These are phyloP conservation scores for Flaveria linearis DNA, from an alignment of 129 eudicot genomes.

Conservation along the genomic window DNA sequence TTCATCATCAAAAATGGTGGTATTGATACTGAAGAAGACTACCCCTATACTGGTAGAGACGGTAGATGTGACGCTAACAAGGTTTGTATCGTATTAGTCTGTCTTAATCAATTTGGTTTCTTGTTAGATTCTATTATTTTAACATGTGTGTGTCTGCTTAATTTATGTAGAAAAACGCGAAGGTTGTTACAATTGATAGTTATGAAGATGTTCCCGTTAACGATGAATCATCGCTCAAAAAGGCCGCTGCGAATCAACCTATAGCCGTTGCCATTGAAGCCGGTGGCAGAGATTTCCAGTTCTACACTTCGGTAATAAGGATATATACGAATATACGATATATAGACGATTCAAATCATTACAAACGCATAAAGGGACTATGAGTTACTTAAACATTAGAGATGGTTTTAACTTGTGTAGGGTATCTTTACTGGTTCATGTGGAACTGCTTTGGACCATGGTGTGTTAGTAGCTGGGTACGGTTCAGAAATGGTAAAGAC, in stretches of 20 bases:
- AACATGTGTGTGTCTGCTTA: not conserved
- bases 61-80: constrained; percentile 67
- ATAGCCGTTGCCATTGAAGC: constrained; percentile 90
- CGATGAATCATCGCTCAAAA: constrained; percentile 61
- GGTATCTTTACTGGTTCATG: constrained; percentile 80
- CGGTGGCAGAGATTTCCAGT: constrained; percentile 86
- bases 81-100: constrained; percentile 35
- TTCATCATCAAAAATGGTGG: constrained; percentile 88
- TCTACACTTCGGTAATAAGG: constrained; percentile 64
- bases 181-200: constrained; percentile 66
- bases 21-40: constrained; percentile 78
- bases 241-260: constrained; percentile 80
- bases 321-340: not conserved
- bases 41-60: constrained; percentile 68
- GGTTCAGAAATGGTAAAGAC: constrained; percentile 68
- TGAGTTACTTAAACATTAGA: not conserved
- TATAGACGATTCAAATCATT: not conserved
- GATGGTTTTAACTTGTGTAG: constrained; percentile 28
- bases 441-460: constrained; percentile 81
- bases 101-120: not conserved
- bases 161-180: constrained; percentile 68
- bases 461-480: constrained; percentile 83
- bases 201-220: constrained; percentile 77
- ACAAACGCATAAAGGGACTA: not conserved
- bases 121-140: not conserved